These are phyloP conservation scores for Wickerhamomyces strasburgensis DNA, from an alignment of 805 yeast species.

Conservation along the genomic window DNA sequence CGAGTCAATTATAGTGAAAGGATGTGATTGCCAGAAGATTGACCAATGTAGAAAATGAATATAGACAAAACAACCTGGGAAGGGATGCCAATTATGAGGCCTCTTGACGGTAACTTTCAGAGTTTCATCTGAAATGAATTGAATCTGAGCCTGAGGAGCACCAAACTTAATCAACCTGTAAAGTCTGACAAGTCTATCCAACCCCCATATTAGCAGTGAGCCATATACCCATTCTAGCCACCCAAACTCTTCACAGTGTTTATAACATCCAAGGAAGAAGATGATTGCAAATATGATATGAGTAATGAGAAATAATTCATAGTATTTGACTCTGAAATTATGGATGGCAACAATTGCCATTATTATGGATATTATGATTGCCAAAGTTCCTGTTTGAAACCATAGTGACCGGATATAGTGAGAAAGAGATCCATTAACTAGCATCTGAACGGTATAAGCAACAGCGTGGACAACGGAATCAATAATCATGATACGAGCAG, in stretches of 20 bases:
- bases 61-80: conserved; percentile 53
- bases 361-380: conserved; percentile 4
- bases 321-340: conserved; percentile 45
- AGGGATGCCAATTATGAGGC: conserved; percentile 45
- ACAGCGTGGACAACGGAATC: conserved; percentile 41
- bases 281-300: conserved; percentile 54
- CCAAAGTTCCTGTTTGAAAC: conserved; percentile 18
- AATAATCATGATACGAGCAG: conserved; percentile 42
- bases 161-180: conserved; percentile 26
- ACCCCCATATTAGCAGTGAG: conserved; percentile 36
- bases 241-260: conserved; percentile 49
- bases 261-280: conserved; percentile 52
- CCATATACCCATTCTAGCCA: conserved; percentile 32
- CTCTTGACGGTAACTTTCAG: conserved; percentile 34
- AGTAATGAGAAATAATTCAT: conserved; percentile 54
- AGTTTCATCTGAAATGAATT: conserved; percentile 35
- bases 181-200: conserved; percentile 45
- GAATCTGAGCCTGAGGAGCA: conserved; percentile 15
- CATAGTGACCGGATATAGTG: conserved; percentile 4
- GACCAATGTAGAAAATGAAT: conserved; percentile 49
- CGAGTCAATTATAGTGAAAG: conserved; percentile 54
- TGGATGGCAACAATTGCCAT: conserved; percentile 26
- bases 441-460: conserved; percentile 14
- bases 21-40: conserved; percentile 67
- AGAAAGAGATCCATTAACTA: neutral